phyloP scores from a whole-genome alignment of 2,329 filamentous ascomycete species.

The Pseudogymnoascus sp. region DNA sequence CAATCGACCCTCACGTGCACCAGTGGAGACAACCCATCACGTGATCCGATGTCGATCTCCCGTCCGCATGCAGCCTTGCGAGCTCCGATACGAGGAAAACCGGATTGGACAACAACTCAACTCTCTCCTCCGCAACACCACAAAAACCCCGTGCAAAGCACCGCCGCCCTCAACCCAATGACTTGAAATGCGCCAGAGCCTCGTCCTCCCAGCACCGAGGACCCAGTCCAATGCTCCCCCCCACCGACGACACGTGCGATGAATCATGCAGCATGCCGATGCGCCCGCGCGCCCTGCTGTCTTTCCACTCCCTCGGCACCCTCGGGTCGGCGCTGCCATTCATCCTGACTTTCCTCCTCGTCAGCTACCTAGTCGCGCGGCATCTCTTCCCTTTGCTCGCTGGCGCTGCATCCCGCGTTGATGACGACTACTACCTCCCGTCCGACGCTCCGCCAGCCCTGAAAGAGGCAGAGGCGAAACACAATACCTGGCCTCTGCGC shows the following conservation, averaged over 20 bases:
- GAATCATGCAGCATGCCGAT: not conserved
- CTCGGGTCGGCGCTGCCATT: constrained; percentile 48
- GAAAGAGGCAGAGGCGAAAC: constrained; percentile 52
- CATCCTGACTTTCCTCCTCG: constrained; percentile 58
- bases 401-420: constrained; percentile 41
- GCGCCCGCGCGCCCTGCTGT: not conserved
- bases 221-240: constrained; percentile 23
- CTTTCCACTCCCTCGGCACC: constrained; percentile 2
- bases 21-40: not conserved
- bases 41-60: not conserved
- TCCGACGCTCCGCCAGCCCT: constrained; percentile 54
- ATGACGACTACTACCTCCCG: constrained; percentile 57
- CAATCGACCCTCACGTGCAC: not conserved
- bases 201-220: constrained; percentile 11
- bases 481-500: constrained; percentile 45
- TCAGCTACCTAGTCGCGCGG: constrained; percentile 55
- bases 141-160: not conserved
- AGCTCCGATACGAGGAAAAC: not conserved
- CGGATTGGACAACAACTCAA: not conserved
- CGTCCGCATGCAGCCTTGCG: constrained; percentile 7
- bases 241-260: constrained; percentile 24
- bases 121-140: not conserved
- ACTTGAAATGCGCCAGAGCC: not conserved
- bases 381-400: constrained; percentile 70
- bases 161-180: not conserved